These are phyloP conservation scores for Colletotrichum graminicola DNA, from an alignment of 2,329 filamentous ascomycete genomes.

Conservation along the genomic window DNA sequence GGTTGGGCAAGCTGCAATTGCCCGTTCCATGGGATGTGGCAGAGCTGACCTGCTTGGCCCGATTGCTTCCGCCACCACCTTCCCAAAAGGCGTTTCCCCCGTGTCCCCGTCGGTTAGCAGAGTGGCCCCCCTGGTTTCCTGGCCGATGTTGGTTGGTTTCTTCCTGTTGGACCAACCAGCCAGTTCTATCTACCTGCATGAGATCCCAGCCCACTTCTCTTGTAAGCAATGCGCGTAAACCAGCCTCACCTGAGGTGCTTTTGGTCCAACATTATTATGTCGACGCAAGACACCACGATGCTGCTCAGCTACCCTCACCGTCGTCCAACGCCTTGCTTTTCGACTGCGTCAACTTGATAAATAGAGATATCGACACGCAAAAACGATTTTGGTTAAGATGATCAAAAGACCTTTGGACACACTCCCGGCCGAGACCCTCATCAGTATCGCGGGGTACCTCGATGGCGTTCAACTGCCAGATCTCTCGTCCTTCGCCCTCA, in stretches of 20 bases:
- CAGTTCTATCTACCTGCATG: neutral
- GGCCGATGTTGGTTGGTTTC: conserved; percentile 14
- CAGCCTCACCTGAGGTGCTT: conserved; percentile 15
- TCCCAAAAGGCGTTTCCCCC: conserved; percentile 17
- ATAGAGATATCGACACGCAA: neutral
- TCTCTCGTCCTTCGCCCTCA: conserved; percentile 17
- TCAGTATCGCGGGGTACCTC: conserved; percentile 19
- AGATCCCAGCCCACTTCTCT: conserved; percentile 12
- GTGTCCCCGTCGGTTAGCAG: conserved; percentile 8
- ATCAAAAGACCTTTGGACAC: neutral
- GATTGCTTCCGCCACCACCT: conserved; percentile 12
- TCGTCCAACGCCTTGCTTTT: neutral
- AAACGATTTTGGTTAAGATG: conserved; percentile 12
- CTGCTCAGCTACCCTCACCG: neutral
- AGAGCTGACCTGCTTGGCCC: conserved; percentile 2
- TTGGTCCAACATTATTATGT: neutral
- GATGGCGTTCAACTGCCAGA: neutral
- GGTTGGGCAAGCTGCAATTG: conserved; percentile 3
- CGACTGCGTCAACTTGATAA: neutral
- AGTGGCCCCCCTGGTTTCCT: conserved; percentile 6
- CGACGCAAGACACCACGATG: conserved; percentile 8
- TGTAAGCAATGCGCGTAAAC: conserved; percentile 13
- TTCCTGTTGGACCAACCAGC: conserved; percentile 11
- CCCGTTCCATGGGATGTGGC: neutral
- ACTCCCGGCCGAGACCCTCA: conserved; percentile 25